Evolutionary conservation across 1,284 basidiomycete species (phyloP).

Genomic region (Meripilus lineatus): DNA sequence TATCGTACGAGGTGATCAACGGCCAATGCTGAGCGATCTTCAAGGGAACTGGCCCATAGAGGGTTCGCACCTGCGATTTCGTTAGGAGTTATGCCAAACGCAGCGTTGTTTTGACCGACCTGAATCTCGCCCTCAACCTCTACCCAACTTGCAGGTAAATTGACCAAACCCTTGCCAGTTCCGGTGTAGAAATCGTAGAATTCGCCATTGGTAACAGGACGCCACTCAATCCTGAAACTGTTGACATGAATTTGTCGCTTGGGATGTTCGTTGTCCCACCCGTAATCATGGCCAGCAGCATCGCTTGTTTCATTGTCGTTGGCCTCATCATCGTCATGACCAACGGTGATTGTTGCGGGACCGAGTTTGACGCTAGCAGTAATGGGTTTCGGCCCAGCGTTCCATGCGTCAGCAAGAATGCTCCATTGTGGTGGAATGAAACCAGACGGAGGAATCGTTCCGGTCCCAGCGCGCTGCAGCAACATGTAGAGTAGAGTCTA

Average conservation of each 20-base stretch:
- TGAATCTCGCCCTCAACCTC: constrained; percentile 43
- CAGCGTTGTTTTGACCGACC: constrained; percentile 29
- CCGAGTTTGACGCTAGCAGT: constrained; percentile 52
- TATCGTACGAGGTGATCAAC: constrained; percentile 75
- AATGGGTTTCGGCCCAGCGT: constrained; percentile 39
- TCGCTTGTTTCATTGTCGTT: constrained; percentile 54
- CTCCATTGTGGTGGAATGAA: constrained; percentile 78
- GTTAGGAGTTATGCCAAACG: not conserved
- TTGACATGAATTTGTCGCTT: constrained; percentile 51
- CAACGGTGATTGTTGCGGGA: constrained; percentile 59
- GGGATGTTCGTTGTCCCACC: constrained; percentile 96
- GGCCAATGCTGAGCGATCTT: constrained; percentile 83
- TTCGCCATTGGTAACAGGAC: constrained; percentile 84
- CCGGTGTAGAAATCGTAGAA: constrained; percentile 58
- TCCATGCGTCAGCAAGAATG: constrained; percentile 65
- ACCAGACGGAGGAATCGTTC: constrained; percentile 75
- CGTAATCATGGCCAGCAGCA: constrained; percentile 68
- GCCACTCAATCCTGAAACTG: constrained; percentile 72
- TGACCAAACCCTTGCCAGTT: constrained; percentile 33
- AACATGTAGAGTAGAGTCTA: constrained; percentile 94
- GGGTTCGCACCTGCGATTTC: constrained; percentile 60
- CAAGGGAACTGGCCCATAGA: constrained; percentile 85
- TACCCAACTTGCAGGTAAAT: constrained; percentile 69
- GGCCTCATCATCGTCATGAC: constrained; percentile 81
- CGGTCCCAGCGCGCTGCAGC: constrained; percentile 70